phyloP scores from a whole-genome alignment of 2,329 filamentous ascomycete species.

The Pseudogymnoascus sp. region DNA sequence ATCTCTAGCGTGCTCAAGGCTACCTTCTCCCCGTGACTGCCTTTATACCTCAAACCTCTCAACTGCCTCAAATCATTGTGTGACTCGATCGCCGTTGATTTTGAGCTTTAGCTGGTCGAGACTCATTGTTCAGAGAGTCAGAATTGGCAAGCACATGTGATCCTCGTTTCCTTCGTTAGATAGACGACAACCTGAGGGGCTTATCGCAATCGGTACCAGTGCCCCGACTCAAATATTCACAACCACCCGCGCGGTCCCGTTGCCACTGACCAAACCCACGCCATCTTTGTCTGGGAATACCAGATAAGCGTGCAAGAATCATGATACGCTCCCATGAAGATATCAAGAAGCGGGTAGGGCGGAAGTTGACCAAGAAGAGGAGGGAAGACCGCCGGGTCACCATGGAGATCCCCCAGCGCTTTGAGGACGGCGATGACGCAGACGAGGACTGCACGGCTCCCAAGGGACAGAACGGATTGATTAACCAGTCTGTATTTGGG shows the following conservation, averaged over 20 bases:
- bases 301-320: conserved; percentile 11
- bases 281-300: background rate
- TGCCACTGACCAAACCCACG: background rate
- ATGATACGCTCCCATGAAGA: conserved; percentile 32
- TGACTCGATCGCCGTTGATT: background rate
- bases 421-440: conserved; percentile 49
- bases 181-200: conserved; percentile 2
- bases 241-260: background rate
- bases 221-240: conserved; percentile 3
- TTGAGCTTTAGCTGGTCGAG: background rate
- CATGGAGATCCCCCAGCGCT: conserved; percentile 47
- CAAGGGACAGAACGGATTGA: conserved; percentile 37
- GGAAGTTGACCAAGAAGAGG: conserved; percentile 34
- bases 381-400: conserved; percentile 34
- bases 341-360: conserved; percentile 33
- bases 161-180: background rate
- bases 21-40: background rate
- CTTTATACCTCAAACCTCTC: background rate
- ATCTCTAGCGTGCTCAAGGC: background rate
- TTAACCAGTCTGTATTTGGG: conserved; percentile 92
- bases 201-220: conserved; percentile 6
- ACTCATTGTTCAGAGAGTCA: background rate
- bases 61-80: background rate
- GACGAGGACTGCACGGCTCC: conserved; percentile 53
- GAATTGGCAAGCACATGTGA: background rate